Base-by-base conservation (phyloP, 225 moss, liverwort and hornwort genomes). In the Lunularia cruciata region DNA sequence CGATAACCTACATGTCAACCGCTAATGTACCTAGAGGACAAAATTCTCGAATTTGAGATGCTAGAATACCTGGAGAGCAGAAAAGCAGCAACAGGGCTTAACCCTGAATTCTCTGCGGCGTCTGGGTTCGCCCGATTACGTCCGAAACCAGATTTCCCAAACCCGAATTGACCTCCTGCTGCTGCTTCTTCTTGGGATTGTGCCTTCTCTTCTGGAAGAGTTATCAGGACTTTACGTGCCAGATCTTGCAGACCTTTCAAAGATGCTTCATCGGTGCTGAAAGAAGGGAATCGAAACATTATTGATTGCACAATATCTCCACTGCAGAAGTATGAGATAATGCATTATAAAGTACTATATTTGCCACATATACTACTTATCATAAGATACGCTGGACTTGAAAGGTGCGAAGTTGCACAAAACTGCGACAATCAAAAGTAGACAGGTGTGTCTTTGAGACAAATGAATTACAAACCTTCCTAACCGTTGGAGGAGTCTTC, bases 251-350 rank as follows among this genome's bases (percentile, higher is more conserved):
- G 83, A 53, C 89, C 88, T 80, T 92, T 90, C 47, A 96, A 81
- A 35, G 92, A 83, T 55, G 88, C 83, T 74, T 92, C 92, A 76
- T 96, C 96, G 56, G 93, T 96, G 80, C 96, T 96, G 88, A 7
- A 60, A 20, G 40, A 40, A 40, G 13, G 13, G 40, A 40, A 40
- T 6, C 6, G 40, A 40, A 40, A 40, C 13, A 40, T 40, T 40
- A 40, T 6, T n/a, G n/a, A n/a, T n/a, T n/a, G n/a, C n/a, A n/a
- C n/a, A n/a, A n/a, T n/a, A n/a, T n/a, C n/a, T n/a, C n/a, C n/a
- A n/a, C n/a, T n/a, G 12, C 36, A 9, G 33, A 5, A 58, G 4
- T 2, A 6, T 30, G 22, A 8, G 18, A 58, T 15, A 31, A 31
- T 1, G 3, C n/a, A n/a, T n/a, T n/a, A n/a, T n/a, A n/a, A n/a